phyloP scores from a whole-genome alignment of 805 yeast species.

The Novakomyces olei region DNA sequence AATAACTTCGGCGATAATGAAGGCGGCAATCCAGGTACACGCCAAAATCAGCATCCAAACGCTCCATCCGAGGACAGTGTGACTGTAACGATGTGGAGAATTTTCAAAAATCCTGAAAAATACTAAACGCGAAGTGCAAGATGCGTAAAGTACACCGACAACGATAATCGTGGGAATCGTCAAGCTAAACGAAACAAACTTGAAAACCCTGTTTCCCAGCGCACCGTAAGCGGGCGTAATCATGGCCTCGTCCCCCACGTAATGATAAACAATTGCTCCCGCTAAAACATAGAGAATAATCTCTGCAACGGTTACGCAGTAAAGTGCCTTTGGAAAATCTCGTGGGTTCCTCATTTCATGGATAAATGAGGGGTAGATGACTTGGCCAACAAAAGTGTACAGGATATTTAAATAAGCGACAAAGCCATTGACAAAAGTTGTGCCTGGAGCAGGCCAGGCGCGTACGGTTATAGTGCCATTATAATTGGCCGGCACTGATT shows the following conservation, averaged over 20 bases:
- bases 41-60: slow-evolving; percentile 27
- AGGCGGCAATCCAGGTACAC: slow-evolving; percentile 29
- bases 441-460: background rate
- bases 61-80: slow-evolving; percentile 31
- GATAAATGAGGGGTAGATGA: background rate
- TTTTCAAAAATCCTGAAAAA: slow-evolving; percentile 25
- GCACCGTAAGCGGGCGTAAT: slow-evolving; percentile 33
- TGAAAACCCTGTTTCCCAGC: slow-evolving; percentile 41
- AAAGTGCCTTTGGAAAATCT: background rate
- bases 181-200: slow-evolving; percentile 35
- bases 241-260: slow-evolving; percentile 40
- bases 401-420: background rate
- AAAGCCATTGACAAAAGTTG: background rate
- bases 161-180: slow-evolving; percentile 37
- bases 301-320: background rate
- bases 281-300: slow-evolving; percentile 16
- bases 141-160: slow-evolving; percentile 33
- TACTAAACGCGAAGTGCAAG: slow-evolving; percentile 31
- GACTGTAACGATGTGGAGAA: slow-evolving; percentile 24
- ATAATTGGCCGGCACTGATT: background rate
- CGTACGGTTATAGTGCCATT: background rate
- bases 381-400: background rate
- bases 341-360: background rate
- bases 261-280: slow-evolving; percentile 27
- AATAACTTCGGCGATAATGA: slow-evolving; percentile 38